These are phyloP conservation scores for Persicaria tinctoria DNA, from an alignment of 148 eudicot species.

Conservation along the genomic window DNA sequence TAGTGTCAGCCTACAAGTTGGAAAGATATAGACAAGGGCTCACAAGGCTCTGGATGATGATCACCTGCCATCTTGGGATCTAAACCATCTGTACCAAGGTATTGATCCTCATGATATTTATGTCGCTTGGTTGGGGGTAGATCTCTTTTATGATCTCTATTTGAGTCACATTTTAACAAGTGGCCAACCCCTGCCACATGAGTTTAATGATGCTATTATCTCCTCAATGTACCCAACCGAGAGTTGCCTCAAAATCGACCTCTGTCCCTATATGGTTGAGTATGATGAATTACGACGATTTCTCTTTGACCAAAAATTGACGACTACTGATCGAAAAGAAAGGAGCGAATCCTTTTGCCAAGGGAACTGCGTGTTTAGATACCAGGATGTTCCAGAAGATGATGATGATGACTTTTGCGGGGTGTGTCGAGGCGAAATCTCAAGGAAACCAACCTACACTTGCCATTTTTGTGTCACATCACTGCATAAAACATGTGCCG, in stretches of 20 bases:
- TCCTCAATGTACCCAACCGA: background rate
- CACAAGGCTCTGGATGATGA: too few relatives aligned
- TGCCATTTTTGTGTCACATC: background rate
- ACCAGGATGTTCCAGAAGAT: too few relatives aligned
- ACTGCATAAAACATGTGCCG: background rate
- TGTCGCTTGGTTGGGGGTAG: background rate
- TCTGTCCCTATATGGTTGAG: background rate
- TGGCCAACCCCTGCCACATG: background rate
- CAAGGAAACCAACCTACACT: background rate
- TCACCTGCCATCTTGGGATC: too few relatives aligned
- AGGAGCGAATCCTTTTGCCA: background rate
- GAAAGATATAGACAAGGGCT: too few relatives aligned
- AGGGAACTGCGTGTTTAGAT: background rate
- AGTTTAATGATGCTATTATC: background rate
- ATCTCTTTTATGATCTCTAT: background rate
- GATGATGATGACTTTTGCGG: background rate
- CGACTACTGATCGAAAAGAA: background rate
- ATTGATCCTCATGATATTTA: too few relatives aligned
- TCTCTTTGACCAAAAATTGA: background rate
- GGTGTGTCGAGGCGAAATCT: background rate
- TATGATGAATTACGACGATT: background rate
- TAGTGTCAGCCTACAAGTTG: too few relatives aligned
- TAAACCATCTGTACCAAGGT: too few relatives aligned
- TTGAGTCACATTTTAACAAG: background rate
- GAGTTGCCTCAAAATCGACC: background rate